Evolutionary conservation across 805 yeast genomes (phyloP).

Genomic region (Yarrowia deformans): DNA sequence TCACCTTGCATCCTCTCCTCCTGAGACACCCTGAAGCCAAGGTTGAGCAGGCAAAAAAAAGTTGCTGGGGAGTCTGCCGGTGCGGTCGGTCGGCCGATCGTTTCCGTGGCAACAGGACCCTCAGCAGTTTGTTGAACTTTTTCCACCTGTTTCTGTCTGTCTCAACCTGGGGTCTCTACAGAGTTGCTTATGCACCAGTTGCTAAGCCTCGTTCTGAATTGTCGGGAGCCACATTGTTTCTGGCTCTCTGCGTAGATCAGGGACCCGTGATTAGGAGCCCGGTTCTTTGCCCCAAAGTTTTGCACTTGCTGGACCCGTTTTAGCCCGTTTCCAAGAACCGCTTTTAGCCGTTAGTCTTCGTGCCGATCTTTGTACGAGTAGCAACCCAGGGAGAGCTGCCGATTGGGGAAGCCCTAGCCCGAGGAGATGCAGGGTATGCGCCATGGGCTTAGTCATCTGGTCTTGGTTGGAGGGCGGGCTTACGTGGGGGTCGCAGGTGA

Average conservation of each 20-base stretch:
- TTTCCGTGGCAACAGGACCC: conserved; percentile 17
- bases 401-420: conserved; percentile 14
- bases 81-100: conserved; percentile 10
- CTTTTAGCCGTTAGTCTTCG: background rate
- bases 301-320: background rate
- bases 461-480: background rate
- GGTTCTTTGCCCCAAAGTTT: background rate
- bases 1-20: no score
- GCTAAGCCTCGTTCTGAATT: background rate
- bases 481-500: background rate
- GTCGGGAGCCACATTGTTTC: background rate
- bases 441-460: background rate
- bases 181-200: background rate
- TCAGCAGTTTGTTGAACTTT: background rate
- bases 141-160: background rate
- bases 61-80: conserved; percentile 14
- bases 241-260: conserved; percentile 18
- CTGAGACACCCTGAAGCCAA: background rate
- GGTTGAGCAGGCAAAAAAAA: background rate
- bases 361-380: conserved; percentile 10
- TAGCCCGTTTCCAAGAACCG: background rate
- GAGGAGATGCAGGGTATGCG: conserved; percentile 10
- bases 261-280: conserved; percentile 15
- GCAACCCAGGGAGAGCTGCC: conserved; percentile 27
- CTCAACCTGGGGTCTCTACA: background rate